phyloP scores from a whole-genome alignment of 352 stramenopile genomes.

The Plasmopara viticola region DNA sequence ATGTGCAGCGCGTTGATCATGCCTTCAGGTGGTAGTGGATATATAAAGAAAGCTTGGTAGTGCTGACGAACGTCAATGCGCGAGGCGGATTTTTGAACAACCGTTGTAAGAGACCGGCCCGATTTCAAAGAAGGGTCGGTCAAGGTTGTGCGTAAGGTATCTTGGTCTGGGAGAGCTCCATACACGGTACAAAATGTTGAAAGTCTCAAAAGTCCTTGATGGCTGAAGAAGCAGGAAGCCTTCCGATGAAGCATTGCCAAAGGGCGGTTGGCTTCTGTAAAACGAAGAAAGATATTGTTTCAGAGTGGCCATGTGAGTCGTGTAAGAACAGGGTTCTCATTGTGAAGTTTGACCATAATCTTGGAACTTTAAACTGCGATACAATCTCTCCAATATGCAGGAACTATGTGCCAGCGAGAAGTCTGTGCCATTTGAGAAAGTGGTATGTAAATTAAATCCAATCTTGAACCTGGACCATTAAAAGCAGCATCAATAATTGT shows the following conservation, averaged over 20 bases:
- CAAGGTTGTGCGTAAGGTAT: background rate
- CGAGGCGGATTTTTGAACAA: background rate
- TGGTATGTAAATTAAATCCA: no score
- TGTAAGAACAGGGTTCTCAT: constrained; percentile 5
- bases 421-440: background rate
- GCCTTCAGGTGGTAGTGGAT: background rate
- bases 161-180: background rate
- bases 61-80: background rate
- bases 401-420: background rate
- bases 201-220: no score
- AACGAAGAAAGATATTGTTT: constrained; percentile 4
- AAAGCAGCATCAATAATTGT: no score
- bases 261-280: background rate
- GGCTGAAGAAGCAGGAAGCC: background rate
- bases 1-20: background rate
- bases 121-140: background rate
- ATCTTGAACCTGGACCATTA: no score
- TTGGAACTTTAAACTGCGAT: no score
- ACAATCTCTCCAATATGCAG: no score
- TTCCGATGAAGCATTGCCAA: background rate
- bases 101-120: background rate
- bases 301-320: constrained; percentile 7
- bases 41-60: background rate
- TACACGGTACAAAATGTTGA: no score
- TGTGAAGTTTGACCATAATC: constrained; percentile 1